Conservation (phyloP, 495 filamentous ascomycete species). For the Xeromyces bisporus region DNA sequence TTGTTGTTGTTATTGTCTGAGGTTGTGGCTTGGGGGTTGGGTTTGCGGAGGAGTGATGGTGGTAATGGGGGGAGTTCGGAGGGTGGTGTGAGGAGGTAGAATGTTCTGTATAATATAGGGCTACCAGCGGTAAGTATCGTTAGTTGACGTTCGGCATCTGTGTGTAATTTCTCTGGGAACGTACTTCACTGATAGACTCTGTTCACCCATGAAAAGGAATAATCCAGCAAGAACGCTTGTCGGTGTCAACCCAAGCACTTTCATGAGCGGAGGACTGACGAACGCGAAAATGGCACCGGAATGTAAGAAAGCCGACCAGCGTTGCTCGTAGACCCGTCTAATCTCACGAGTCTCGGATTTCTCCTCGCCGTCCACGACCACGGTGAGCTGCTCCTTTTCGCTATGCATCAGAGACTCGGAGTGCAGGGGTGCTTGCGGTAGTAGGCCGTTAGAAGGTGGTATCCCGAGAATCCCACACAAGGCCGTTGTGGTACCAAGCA, state of each 20-base stretch:
- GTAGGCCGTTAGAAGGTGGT: constrained; percentile 50
- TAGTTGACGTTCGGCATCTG: no score
- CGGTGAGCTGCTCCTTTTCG: constrained; percentile 24
- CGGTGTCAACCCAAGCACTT: constrained; percentile 49
- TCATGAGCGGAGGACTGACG: constrained; percentile 49
- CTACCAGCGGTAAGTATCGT: no score
- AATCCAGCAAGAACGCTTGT: constrained; percentile 52
- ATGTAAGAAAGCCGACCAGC: constrained; percentile 49
- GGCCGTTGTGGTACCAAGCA: constrained; percentile 52
- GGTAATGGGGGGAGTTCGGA: constrained; percentile 47
- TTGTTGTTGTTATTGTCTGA: background rate
- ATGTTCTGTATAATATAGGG: constrained; percentile 47
- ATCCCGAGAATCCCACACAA: constrained; percentile 54
- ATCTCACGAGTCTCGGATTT: constrained; percentile 24
- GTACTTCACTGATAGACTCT: constrained; percentile 49
- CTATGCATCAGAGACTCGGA: constrained; percentile 48
- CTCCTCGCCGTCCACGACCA: constrained; percentile 22
- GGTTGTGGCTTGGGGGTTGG: background rate
- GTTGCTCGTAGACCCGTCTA: constrained; percentile 47
- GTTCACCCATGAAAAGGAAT: constrained; percentile 61
- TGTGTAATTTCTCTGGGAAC: constrained; percentile 2
- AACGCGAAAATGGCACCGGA: constrained; percentile 44
- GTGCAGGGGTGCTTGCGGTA: constrained; percentile 54
- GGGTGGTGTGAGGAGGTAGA: constrained; percentile 45
- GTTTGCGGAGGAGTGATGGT: constrained; percentile 18